phyloP scores from a whole-genome alignment of 148 eudicot species.

The Heliosperma pusillum region DNA sequence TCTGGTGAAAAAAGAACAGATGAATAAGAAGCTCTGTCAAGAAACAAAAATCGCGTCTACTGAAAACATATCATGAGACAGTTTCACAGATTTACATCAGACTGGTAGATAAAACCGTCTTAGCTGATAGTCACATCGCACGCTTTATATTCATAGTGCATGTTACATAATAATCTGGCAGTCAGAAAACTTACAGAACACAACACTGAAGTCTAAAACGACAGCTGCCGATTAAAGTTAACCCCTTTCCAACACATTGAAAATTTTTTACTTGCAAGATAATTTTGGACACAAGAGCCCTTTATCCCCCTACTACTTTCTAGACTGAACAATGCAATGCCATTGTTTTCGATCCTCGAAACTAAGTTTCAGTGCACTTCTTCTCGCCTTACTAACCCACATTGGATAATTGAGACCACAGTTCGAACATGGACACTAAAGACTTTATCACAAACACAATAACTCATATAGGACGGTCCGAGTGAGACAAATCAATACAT shows the following conservation, averaged over 20 bases:
- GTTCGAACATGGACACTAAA: not conserved
- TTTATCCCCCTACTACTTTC: not conserved
- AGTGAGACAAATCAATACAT: not conserved
- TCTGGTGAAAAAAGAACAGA: constrained; percentile 42
- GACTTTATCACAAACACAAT: not conserved
- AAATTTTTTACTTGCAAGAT: not conserved
- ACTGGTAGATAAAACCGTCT: too few relatives aligned
- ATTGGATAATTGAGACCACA: not conserved
- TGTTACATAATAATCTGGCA: not conserved
- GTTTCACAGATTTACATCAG: not conserved
- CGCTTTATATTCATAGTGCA: not conserved
- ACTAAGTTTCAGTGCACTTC: not conserved
- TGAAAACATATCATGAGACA: too few relatives aligned
- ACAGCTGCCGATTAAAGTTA: not conserved
- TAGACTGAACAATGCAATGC: constrained; percentile 5
- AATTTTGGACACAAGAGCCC: not conserved
- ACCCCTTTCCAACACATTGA: not conserved
- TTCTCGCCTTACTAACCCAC: not conserved
- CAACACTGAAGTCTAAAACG: not conserved
- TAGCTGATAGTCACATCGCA: not conserved
- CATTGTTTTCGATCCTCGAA: not conserved
- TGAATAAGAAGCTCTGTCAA: constrained; percentile 12
- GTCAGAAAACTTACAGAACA: not conserved
- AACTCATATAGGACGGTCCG: not conserved
- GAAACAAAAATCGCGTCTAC: not conserved